These are phyloP conservation scores for Teunomyces pallodes DNA, from an alignment of 805 yeast species.

Conservation along the genomic window DNA sequence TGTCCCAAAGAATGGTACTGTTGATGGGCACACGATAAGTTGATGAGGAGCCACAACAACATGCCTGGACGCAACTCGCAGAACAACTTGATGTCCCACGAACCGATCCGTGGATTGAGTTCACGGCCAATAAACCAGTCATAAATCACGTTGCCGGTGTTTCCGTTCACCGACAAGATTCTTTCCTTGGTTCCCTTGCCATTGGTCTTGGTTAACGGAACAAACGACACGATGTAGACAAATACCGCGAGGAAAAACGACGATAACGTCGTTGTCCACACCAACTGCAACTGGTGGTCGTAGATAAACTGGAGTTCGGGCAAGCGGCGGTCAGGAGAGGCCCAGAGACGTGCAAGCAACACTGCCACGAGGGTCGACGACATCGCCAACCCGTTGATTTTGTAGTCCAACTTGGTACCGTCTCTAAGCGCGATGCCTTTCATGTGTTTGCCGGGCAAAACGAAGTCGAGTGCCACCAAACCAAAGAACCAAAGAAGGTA, in stretches of 20 bases:
- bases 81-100: conserved; percentile 84
- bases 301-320: conserved; percentile 83
- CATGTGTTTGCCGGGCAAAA: conserved; percentile 61
- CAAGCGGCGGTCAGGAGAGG: conserved; percentile 48
- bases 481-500: conserved; percentile 73
- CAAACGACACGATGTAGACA: conserved; percentile 66
- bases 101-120: conserved; percentile 83
- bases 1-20: conserved; percentile 63
- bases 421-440: conserved; percentile 75
- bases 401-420: conserved; percentile 66
- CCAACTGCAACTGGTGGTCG: conserved; percentile 62
- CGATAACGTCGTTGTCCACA: conserved; percentile 60
- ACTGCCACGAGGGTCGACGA: conserved; percentile 35
- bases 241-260: conserved; percentile 60
- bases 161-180: conserved; percentile 83
- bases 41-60: conserved; percentile 78
- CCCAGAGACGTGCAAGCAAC: conserved; percentile 51
- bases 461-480: conserved; percentile 59
- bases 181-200: conserved; percentile 59
- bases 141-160: conserved; percentile 68
- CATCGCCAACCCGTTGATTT: conserved; percentile 75
- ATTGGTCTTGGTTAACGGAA: conserved; percentile 52
- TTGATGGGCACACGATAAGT: conserved; percentile 76
- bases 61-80: conserved; percentile 95
- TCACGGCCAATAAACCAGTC: conserved; percentile 99